Percentiles rank a stretch among this genome's conserved stretches.
phyloP scores from a whole-genome alignment of 2,329 filamentous ascomycete genomes.

The Beauveria sp. region DNA sequence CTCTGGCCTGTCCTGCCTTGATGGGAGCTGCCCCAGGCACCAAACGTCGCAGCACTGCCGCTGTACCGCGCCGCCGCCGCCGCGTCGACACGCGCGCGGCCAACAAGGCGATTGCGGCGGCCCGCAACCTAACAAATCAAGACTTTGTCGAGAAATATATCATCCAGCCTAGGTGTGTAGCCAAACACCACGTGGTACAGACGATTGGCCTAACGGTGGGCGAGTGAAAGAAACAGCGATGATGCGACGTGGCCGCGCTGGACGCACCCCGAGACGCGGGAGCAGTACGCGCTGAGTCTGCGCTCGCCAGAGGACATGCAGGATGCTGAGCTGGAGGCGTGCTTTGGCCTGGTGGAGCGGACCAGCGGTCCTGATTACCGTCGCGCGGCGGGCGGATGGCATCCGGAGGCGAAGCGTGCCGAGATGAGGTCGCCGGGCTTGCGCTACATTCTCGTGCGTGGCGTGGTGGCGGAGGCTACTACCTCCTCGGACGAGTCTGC shows the following conservation, averaged over 20 bases:
- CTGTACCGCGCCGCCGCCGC: neutral
- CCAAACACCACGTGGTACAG: too few species aligned
- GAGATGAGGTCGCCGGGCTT: slow-evolving; percentile 65
- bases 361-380: slow-evolving; percentile 61
- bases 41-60: neutral
- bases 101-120: slow-evolving; percentile 35
- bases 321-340: slow-evolving; percentile 40
- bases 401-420: slow-evolving; percentile 46
- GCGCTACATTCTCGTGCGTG: slow-evolving; percentile 55
- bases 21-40: neutral
- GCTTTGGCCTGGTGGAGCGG: slow-evolving; percentile 49
- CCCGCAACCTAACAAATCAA: slow-evolving; percentile 38
- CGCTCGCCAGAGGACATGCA: slow-evolving; percentile 29
- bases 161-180: slow-evolving; percentile 35
- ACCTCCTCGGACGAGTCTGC: neutral
- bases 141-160: slow-evolving; percentile 43
- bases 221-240: neutral
- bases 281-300: slow-evolving; percentile 38
- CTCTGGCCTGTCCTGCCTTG: too few species aligned
- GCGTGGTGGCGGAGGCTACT: neutral
- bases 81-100: slow-evolving; percentile 8
- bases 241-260: slow-evolving; percentile 30
- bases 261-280: slow-evolving; percentile 40
- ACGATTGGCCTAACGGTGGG: too few species aligned
- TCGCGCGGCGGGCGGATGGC: slow-evolving; percentile 55